These are phyloP conservation scores for Blastomyces parvus DNA, from an alignment of 2,329 filamentous ascomycete genomes.

Conservation along the genomic window DNA sequence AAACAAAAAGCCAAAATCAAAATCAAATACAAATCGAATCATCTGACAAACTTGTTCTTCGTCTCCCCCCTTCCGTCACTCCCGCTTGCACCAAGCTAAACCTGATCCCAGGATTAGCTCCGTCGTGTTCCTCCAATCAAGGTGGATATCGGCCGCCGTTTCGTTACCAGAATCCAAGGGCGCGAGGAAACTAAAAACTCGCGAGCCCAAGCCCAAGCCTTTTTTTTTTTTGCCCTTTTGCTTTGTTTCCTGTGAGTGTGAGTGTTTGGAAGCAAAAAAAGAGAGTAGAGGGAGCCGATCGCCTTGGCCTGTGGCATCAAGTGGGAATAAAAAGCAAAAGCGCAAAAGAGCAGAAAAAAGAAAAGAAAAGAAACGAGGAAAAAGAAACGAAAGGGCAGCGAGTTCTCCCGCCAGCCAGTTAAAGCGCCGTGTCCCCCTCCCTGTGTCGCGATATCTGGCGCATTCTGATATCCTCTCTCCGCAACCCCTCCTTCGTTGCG, in stretches of 20 bases:
- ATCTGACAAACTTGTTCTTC: not conserved
- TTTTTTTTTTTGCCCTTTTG: not conserved
- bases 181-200: not conserved
- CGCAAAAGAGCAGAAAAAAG: too few species aligned
- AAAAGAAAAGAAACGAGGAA: not conserved
- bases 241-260: slow-evolving; percentile 2
- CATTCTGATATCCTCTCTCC: not conserved
- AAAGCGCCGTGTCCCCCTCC: slow-evolving; percentile 4
- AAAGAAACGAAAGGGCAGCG: not conserved
- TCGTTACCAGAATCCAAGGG: not conserved
- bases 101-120: not conserved
- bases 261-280: not conserved
- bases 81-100: not conserved
- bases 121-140: not conserved
- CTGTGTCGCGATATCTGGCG: not conserved
- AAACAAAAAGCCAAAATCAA: not conserved
- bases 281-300: not conserved
- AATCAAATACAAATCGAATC: not conserved
- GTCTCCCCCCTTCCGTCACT: not conserved
- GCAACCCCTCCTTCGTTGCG: not conserved
- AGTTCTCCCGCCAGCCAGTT: not conserved
- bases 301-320: not conserved
- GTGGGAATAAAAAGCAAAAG: too few species aligned
- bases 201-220: not conserved
- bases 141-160: slow-evolving; percentile 1